phyloP scores from a whole-genome alignment of 1,139 yeast genomes.

The Magnusiomyces tetraspermus region DNA sequence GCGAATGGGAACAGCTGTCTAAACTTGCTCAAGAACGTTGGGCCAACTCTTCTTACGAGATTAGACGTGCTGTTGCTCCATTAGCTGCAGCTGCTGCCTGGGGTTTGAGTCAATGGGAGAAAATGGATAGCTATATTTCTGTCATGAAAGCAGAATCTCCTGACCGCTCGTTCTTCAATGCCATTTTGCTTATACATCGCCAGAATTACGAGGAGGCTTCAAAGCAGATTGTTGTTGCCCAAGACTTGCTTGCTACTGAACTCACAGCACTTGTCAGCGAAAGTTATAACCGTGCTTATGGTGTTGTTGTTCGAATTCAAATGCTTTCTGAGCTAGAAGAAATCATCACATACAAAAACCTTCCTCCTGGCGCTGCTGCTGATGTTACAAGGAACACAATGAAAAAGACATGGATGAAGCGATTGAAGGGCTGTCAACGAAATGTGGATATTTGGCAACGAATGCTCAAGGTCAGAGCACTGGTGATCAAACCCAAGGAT shows the following conservation, averaged over 20 bases:
- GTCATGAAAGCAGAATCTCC: conserved; percentile 92
- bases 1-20: conserved; percentile 93
- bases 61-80: conserved; percentile 84
- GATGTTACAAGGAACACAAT: conserved; percentile 53
- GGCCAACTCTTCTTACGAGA: conserved; percentile 63
- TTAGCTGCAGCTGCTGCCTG: conserved; percentile 98
- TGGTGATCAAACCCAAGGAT: conserved; percentile 89
- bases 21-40: conserved; percentile 82
- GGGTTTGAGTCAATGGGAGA: conserved; percentile 98
- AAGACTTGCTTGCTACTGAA: conserved; percentile 86
- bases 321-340: conserved; percentile 96
- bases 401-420: conserved; percentile 88
- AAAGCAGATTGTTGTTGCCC: conserved; percentile 67
- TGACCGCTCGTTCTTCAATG: conserved; percentile 88
- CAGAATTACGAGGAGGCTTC: conserved; percentile 80
- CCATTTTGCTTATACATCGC: conserved; percentile 76
- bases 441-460: conserved; percentile 98
- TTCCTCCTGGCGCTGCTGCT: conserved; percentile 67
- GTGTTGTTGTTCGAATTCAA: conserved; percentile 92
- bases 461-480: conserved; percentile 83
- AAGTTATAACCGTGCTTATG: conserved; percentile 93
- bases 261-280: conserved; percentile 91
- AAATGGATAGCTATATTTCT: conserved; percentile 82
- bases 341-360: conserved; percentile 75
- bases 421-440: conserved; percentile 87